Evolutionary conservation across 2,329 filamentous ascomycete species (phyloP).

Genomic region (Monilinia vaccinii-corymbosi): DNA sequence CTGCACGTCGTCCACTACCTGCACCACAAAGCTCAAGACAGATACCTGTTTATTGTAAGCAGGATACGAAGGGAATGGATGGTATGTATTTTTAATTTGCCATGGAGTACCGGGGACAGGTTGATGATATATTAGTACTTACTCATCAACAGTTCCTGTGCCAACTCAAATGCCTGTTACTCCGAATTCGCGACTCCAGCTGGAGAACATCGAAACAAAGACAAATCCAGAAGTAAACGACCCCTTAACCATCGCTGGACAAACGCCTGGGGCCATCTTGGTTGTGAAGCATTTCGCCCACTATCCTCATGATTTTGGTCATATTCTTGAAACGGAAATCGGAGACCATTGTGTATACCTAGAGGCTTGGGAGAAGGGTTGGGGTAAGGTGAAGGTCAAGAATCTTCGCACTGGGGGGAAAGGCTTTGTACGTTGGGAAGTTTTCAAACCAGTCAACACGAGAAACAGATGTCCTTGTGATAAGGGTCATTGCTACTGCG

Average conservation of each 20-base stretch:
- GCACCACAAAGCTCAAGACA: neutral
- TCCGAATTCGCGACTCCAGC: neutral
- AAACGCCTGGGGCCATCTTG: neutral
- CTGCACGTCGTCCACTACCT: neutral
- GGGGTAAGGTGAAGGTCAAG: neutral
- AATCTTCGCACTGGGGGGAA: conserved; percentile 6
- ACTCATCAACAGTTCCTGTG: neutral
- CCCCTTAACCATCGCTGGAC: neutral
- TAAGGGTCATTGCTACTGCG: neutral
- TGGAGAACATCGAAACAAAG: neutral
- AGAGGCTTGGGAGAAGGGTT: neutral
- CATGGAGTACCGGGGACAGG: neutral
- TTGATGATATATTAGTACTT: neutral
- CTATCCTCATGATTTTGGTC: neutral
- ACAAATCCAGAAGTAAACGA: neutral
- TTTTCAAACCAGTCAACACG: neutral
- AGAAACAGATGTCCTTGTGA: neutral
- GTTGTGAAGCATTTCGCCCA: neutral
- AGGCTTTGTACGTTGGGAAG: neutral
- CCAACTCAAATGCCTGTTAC: neutral
- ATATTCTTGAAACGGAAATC: neutral
- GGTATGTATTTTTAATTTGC: neutral
- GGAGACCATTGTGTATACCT: neutral
- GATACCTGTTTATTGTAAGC: neutral
- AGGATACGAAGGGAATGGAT: neutral